Percentiles rank a stretch among this genome's conserved stretches.
Evolutionary conservation across 345 rosid species (phyloP).

Genomic region (Pugionium cornutum): DNA sequence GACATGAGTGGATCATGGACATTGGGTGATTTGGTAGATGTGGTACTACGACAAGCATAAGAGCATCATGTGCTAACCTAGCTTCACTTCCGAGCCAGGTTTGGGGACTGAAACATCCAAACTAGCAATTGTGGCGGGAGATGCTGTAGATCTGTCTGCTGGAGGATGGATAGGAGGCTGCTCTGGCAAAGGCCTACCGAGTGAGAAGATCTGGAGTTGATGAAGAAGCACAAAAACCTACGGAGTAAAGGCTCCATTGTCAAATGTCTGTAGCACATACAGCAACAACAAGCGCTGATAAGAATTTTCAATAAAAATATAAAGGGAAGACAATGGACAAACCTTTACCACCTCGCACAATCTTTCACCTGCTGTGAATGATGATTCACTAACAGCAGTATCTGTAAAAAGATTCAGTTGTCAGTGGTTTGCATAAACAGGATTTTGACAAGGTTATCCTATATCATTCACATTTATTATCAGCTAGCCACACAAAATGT

Average conservation of each 20-base stretch:
- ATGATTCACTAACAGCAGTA: conserved; percentile 58
- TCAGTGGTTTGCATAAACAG: conserved; percentile 17
- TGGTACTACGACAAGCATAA: background rate
- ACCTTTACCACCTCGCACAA: conserved; percentile 91
- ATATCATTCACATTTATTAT: conserved; percentile 21
- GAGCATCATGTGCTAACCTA: conserved; percentile 53
- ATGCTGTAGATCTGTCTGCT: conserved; percentile 48
- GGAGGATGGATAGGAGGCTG: conserved; percentile 64
- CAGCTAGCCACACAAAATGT: conserved; percentile 7
- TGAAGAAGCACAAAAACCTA: conserved; percentile 91
- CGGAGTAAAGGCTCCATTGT: conserved; percentile 26
- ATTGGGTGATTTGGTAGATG: conserved; percentile 5
- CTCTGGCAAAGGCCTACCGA: conserved; percentile 75
- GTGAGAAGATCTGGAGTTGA: conserved; percentile 84
- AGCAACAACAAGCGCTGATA: conserved; percentile 1
- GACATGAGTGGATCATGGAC: background rate
- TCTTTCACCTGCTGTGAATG: conserved; percentile 70
- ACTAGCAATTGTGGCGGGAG: conserved; percentile 69
- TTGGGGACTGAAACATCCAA: conserved; percentile 72
- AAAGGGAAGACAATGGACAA: conserved; percentile 35
- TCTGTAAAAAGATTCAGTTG: conserved; percentile 45
- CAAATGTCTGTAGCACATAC: conserved; percentile 24
- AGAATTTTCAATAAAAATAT: background rate
- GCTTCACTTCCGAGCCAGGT: conserved; percentile 73
- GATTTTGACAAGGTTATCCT: background rate